Base-by-base conservation (phyloP, 352 stramenopile species). In the Phytopythium oedochilum region DNA sequence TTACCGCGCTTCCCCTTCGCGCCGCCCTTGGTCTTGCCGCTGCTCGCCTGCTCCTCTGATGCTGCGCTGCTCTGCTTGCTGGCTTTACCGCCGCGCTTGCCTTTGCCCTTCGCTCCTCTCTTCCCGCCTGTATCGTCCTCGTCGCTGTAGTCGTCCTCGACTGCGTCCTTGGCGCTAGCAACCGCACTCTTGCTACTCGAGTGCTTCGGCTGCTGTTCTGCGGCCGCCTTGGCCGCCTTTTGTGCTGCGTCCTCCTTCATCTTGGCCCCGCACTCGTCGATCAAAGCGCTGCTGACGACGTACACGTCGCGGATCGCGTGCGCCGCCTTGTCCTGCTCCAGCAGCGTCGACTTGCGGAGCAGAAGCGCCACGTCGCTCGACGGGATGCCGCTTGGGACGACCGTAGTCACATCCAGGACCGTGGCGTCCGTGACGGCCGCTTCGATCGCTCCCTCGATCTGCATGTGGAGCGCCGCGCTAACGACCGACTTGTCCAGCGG, bases 391-490 rank as follows among this genome's bases (percentile, higher is more conserved):
- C 74, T 87, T 7, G 84, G 84, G n/a, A 94, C 32, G 23, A 92
- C 32, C 17, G 63, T 62, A 1, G 75, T 63, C 39, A 82, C 66
- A 59, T 94, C 84, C 26, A 92, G 67, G 22, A 84, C 70, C 14
- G 66, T 73, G n/a, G 60, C 63, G 11, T 94, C 84, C n/a, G 80
- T 82, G n/a, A 84, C 64, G 0, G 75, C 78, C 1, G 75, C 75
- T 36, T 94, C 84, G 7, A 94, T 72, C 12, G 78, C 73, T 25
- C 72, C 83, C 46, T 94, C 84, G 4, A 94, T 34, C 53, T 91
- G 78, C 15, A 91, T 29, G 31, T 83, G 68, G 53, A 92, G 55
- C 23, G 68, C 56, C 22, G 70, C 68, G 59, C 72, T 89, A 26
- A 92, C 76, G 8, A 91, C 81, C 26, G 70, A 78, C 46, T 87